Evolutionary conservation across 2,329 filamentous ascomycete genomes (phyloP).

Genomic region (Trichophyton benhamiae): DNA sequence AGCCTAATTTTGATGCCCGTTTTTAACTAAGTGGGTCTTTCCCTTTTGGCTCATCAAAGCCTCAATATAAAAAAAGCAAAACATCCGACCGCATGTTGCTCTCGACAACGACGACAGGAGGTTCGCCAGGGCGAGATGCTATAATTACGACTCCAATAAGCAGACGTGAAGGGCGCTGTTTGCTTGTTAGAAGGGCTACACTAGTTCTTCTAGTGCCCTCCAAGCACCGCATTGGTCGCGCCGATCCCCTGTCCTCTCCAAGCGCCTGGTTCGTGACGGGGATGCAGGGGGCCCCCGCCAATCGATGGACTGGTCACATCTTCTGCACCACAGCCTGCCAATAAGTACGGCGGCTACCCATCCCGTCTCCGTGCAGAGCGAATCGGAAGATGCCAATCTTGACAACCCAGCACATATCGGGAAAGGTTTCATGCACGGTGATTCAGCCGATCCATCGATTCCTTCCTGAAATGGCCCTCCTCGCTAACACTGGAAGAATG

Average conservation of each 20-base stretch:
- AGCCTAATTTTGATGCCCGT: neutral
- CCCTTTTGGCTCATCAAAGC: neutral
- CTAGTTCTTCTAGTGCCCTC: neutral
- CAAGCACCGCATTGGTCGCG: neutral
- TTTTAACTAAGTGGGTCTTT: neutral
- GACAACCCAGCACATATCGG: neutral
- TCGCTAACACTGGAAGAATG: neutral
- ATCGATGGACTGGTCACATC: constrained; percentile 5
- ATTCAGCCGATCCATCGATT: neutral
- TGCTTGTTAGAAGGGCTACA: neutral
- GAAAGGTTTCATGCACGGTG: neutral
- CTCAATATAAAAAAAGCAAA: constrained; percentile 1
- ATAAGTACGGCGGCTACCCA: constrained; percentile 2
- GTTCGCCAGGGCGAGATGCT: neutral
- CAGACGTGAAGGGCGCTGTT: neutral
- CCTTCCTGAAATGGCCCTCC: neutral
- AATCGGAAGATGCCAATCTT: constrained; percentile 1
- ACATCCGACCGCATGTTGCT: neutral
- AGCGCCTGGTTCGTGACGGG: constrained; percentile 3
- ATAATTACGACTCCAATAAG: neutral
- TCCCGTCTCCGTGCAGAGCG: neutral
- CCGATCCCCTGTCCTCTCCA: constrained; percentile 1
- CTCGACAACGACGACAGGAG: neutral
- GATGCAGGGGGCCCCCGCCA: neutral
- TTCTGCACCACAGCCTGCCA: neutral